Conservation (phyloP, 495 filamentous ascomycete species). For the Xylaria sp. region DNA sequence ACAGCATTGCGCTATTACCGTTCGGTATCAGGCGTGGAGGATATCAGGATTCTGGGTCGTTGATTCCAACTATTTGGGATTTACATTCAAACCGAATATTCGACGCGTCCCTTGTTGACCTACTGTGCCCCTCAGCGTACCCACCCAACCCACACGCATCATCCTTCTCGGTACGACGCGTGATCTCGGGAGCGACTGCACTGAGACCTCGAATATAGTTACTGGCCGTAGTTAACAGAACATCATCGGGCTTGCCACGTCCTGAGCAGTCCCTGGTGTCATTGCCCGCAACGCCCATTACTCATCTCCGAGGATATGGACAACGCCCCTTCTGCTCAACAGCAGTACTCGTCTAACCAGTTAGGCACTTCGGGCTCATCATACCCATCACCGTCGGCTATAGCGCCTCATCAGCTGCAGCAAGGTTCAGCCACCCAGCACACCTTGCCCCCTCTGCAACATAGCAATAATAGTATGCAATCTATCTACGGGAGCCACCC, state of each 20-base stretch:
- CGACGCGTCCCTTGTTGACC: constrained; percentile 24
- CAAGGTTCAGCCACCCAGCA: constrained; percentile 63
- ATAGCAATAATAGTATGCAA: constrained; percentile 68
- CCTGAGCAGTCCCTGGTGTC: constrained; percentile 36
- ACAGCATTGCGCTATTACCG: constrained; percentile 34
- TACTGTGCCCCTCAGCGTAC: constrained; percentile 31
- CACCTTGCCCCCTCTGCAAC: constrained; percentile 75
- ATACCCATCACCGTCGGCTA: constrained; percentile 59
- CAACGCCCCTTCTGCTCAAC: constrained; percentile 39
- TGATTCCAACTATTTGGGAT: constrained; percentile 29
- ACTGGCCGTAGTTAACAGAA: constrained; percentile 21
- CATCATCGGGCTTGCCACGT: constrained; percentile 36
- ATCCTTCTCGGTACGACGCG: constrained; percentile 24
- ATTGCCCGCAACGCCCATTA: constrained; percentile 33
- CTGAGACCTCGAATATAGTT: background rate
- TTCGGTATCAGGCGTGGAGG: constrained; percentile 45
- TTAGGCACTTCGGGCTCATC: constrained; percentile 45
- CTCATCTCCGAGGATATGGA: constrained; percentile 41
- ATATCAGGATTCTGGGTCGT: constrained; percentile 34
- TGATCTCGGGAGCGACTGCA: constrained; percentile 16
- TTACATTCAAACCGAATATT: constrained; percentile 16
- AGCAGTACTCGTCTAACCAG: constrained; percentile 43
- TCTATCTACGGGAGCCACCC: constrained; percentile 65
- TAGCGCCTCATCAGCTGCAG: constrained; percentile 66
- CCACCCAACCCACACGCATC: constrained; percentile 32